Conservation (phyloP, 108 stramenopile genomes). For the Mayamaea pseudoterrestris region DNA sequence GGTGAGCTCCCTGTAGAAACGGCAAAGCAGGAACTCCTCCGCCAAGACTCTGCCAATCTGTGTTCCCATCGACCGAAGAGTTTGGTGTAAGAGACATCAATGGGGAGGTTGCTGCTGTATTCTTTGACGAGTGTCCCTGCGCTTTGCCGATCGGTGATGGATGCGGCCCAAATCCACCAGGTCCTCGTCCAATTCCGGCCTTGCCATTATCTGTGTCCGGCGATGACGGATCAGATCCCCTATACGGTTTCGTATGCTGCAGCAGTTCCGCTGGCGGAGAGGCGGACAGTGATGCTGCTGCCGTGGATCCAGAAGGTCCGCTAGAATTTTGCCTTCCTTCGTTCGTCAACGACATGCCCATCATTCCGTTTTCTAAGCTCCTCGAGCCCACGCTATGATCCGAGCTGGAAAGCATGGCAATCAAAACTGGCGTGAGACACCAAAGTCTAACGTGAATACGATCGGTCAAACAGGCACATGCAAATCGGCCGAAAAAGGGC, state of each 20-base stretch:
- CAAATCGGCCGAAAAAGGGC: too few relatives aligned
- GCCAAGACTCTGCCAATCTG: slow-evolving; percentile 1
- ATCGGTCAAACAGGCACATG: too few relatives aligned
- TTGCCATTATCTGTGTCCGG: background rate
- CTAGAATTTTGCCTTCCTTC: background rate
- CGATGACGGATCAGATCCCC: background rate
- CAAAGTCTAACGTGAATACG: too few relatives aligned
- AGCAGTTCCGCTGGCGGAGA: background rate
- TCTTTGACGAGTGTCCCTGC: slow-evolving; percentile 20
- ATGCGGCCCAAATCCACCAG: slow-evolving; percentile 18
- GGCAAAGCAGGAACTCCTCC: slow-evolving; percentile 11
- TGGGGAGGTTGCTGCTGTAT: slow-evolving; percentile 22
- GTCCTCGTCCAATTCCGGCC: too few relatives aligned
- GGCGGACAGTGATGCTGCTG: too few relatives aligned
- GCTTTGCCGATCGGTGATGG: slow-evolving; percentile 24
- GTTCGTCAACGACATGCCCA: background rate
- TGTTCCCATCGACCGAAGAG: slow-evolving; percentile 29
- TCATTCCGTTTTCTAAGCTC: background rate
- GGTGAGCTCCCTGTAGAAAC: background rate
- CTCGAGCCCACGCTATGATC: too few relatives aligned
- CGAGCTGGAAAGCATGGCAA: too few relatives aligned
- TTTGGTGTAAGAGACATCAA: slow-evolving; percentile 25
- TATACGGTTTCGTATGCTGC: background rate
- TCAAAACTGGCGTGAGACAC: too few relatives aligned
- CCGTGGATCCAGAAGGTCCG: background rate